Percentiles rank a stretch among this genome's conserved stretches.
These are phyloP conservation scores for Balakata baccata DNA, from an alignment of 345 rosid species.

Conservation along the genomic window DNA sequence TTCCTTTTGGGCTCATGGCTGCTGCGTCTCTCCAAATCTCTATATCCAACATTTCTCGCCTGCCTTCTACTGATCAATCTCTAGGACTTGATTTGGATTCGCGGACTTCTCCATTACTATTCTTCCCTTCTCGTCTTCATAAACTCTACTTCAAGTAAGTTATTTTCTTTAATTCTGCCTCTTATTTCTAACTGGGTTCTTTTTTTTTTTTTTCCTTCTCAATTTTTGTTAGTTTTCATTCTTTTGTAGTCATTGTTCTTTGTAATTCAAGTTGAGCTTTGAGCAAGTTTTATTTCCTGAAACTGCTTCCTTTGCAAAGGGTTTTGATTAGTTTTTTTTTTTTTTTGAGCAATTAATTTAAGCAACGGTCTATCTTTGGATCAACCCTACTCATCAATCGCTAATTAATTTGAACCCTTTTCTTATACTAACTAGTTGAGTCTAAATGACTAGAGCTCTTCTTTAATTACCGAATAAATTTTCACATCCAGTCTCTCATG, in stretches of 20 bases:
- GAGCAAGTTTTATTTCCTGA: background rate
- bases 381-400: background rate
- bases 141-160: conserved; percentile 28
- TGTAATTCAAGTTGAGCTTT: background rate
- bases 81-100: background rate
- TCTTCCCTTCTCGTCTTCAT: conserved; percentile 27
- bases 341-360: background rate
- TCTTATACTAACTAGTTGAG: background rate
- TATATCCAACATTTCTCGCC: conserved; percentile 7
- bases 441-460: background rate
- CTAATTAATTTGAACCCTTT: background rate
- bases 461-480: background rate
- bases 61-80: background rate
- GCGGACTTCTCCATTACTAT: conserved; percentile 27
- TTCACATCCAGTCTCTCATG: background rate
- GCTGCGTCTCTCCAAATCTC: conserved; percentile 19
- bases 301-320: background rate
- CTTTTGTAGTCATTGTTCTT: background rate
- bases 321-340: background rate
- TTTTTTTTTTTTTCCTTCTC: background rate
- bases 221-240: background rate
- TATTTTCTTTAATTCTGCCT: background rate
- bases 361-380: background rate
- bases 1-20: conserved; percentile 24
- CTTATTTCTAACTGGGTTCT: background rate